Conservation (phyloP, 306 rosid species). For the Argentina anserina region DNA sequence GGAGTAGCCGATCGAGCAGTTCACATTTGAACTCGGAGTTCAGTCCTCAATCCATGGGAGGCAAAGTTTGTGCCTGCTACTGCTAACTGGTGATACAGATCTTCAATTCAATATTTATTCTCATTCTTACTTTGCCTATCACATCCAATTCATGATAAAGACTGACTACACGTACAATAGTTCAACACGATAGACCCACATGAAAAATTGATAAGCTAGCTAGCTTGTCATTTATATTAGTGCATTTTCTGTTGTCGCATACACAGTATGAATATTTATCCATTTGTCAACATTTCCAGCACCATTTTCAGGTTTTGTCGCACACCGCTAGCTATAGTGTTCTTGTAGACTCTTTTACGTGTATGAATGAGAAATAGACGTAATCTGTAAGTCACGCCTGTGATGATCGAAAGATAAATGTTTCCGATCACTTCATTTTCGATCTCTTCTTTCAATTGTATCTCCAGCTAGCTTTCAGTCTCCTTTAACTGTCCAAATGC, state of each 20-base stretch:
- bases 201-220: background rate
- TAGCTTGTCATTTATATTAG: background rate
- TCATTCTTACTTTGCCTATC: background rate
- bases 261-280: background rate
- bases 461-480: background rate
- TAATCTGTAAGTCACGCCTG: background rate
- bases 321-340: background rate
- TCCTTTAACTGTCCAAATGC: background rate
- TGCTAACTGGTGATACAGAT: background rate
- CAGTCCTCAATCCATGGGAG: background rate
- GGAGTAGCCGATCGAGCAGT: background rate
- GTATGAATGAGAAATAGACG: background rate
- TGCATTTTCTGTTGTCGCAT: background rate
- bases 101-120: too few species aligned
- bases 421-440: background rate
- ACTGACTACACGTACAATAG: background rate
- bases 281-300: constrained; percentile 3
- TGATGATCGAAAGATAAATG: background rate
- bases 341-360: background rate
- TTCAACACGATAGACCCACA: background rate
- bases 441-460: background rate
- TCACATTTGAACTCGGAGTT: background rate
- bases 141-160: background rate
- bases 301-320: background rate
- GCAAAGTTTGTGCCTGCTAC: background rate